phyloP scores from a whole-genome alignment of 805 yeast genomes.

The Candida andamanensis region DNA sequence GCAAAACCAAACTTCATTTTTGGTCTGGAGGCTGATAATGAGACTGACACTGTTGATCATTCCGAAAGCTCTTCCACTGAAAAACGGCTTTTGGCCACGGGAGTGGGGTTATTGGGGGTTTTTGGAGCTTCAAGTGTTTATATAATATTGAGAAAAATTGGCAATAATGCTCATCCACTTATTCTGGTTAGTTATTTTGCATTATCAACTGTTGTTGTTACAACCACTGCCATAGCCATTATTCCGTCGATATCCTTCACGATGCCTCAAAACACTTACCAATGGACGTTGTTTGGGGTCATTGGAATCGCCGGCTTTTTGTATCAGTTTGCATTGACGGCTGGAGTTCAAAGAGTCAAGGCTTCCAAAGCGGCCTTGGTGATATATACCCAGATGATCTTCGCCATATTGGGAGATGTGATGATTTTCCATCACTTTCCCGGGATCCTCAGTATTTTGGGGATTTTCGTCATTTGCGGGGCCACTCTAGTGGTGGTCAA shows the following conservation, averaged over 20 bases:
- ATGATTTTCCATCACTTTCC: conserved; percentile 72
- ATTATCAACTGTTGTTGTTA: conserved; percentile 49
- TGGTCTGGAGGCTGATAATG: conserved; percentile 35
- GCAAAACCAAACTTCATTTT: conserved; percentile 77
- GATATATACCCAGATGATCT: conserved; percentile 71
- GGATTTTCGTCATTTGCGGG: conserved; percentile 62
- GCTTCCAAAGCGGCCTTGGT: conserved; percentile 75
- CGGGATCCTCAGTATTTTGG: conserved; percentile 59
- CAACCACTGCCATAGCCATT: conserved; percentile 46
- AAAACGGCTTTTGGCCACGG: conserved; percentile 56
- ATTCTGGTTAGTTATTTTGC: conserved; percentile 77
- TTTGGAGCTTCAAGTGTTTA: conserved; percentile 66
- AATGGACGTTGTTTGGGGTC: conserved; percentile 58
- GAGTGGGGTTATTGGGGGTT: conserved; percentile 62
- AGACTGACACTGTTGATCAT: conserved; percentile 24
- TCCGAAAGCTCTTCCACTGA: conserved; percentile 50
- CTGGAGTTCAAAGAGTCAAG: conserved; percentile 75
- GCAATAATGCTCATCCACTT: conserved; percentile 74
- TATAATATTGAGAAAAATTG: conserved; percentile 69
- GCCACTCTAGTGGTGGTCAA: conserved; percentile 53
- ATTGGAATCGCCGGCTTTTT: conserved; percentile 77
- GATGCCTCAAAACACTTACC: conserved; percentile 54
- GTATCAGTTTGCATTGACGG: conserved; percentile 74
- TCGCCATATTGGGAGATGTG: conserved; percentile 73
- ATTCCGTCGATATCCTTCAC: conserved; percentile 58